Evolutionary conservation across 345 rosid genomes (phyloP).

Genomic region (Eucalyptus cloeziana): DNA sequence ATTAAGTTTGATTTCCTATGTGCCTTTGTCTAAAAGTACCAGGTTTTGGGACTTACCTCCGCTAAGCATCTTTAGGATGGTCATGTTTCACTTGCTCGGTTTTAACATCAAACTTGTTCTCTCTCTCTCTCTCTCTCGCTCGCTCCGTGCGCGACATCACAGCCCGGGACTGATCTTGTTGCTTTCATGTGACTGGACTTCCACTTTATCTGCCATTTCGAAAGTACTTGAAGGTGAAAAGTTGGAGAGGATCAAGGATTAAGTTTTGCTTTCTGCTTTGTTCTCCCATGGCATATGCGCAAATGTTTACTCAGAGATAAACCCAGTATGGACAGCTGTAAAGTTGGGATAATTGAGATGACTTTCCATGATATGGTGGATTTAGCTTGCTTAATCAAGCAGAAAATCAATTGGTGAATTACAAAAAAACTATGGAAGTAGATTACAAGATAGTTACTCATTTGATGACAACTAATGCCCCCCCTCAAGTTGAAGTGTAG

Average conservation of each 20-base stretch:
- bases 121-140: not conserved
- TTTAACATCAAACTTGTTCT: not conserved
- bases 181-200: not conserved
- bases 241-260: not conserved
- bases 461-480: not conserved
- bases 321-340: not conserved
- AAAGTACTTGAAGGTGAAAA: not conserved
- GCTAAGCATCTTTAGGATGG: not conserved
- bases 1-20: not conserved
- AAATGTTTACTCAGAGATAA: not conserved
- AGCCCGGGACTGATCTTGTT: not conserved
- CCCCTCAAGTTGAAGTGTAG: not conserved
- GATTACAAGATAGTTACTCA: not conserved
- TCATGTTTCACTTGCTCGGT: not conserved
- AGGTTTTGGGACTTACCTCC: not conserved
- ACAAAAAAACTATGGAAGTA: not conserved
- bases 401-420: not conserved
- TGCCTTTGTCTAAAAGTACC: not conserved
- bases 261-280: not conserved
- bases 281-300: not conserved
- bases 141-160: not conserved
- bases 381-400: not conserved
- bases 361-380: not conserved
- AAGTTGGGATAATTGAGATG: not conserved
- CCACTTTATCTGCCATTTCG: not conserved